Percentiles rank a stretch among this genome's conserved stretches.
Conservation (phyloP, 148 eudicot genomes). For the Nepenthes gracilis region DNA sequence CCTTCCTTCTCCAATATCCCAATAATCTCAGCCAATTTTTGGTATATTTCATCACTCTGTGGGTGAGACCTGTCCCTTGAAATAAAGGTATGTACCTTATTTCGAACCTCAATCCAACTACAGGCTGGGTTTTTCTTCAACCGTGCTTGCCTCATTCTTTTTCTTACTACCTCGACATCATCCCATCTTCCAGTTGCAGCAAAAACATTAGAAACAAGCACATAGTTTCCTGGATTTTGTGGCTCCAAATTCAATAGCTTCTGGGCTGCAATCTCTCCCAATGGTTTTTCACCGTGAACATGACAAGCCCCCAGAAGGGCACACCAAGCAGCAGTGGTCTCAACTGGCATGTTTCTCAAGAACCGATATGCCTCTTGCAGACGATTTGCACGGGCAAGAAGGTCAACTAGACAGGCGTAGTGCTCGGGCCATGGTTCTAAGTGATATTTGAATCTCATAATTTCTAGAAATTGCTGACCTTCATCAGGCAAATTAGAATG, state of each 20-base stretch:
- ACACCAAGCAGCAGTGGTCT: slow-evolving; percentile 60
- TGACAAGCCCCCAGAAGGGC: slow-evolving; percentile 79
- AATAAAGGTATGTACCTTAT: slow-evolving; percentile 55
- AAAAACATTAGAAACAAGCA: slow-evolving; percentile 63
- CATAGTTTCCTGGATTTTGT: slow-evolving; percentile 59
- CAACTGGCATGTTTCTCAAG: slow-evolving; percentile 47
- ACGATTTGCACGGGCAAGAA: slow-evolving; percentile 72
- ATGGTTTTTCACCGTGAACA: slow-evolving; percentile 36
- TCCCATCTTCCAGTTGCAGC: slow-evolving; percentile 67
- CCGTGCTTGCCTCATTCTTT: slow-evolving; percentile 48
- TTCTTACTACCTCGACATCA: slow-evolving; percentile 50
- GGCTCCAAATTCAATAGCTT: slow-evolving; percentile 63
- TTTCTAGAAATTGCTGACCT: slow-evolving; percentile 40
- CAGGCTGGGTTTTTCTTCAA: slow-evolving; percentile 87
- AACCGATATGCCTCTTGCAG: slow-evolving; percentile 68
- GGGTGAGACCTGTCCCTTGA: slow-evolving; percentile 76
- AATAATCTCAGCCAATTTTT: slow-evolving; percentile 33
- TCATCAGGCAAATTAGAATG: slow-evolving; percentile 63
- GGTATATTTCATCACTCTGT: slow-evolving; percentile 34
- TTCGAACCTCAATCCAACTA: slow-evolving; percentile 80
- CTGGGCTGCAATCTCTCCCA: slow-evolving; percentile 58
- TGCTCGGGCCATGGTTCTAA: slow-evolving; percentile 89
- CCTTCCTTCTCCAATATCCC: slow-evolving; percentile 44
- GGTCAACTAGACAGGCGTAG: slow-evolving; percentile 78
- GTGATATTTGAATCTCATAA: slow-evolving; percentile 37